These are phyloP conservation scores for Hypoxylon rubiginosum DNA, from an alignment of 2,329 filamentous ascomycete genomes.

Conservation along the genomic window DNA sequence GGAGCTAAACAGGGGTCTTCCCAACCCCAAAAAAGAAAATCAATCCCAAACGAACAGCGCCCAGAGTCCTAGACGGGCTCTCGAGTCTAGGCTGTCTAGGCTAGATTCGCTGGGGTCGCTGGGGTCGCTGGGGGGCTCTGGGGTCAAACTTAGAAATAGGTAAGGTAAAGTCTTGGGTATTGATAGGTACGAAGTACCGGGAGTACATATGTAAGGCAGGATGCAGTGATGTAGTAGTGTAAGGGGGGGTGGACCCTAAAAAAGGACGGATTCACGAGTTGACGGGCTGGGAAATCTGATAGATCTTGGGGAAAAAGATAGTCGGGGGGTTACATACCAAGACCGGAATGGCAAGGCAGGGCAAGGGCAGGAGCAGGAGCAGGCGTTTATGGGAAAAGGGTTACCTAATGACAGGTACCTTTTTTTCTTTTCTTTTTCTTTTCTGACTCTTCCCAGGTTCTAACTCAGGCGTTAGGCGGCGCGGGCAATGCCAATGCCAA, in stretches of 20 bases:
- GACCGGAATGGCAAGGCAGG: slow-evolving; percentile 36
- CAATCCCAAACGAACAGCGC: slow-evolving; percentile 38
- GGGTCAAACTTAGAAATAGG: slow-evolving; percentile 35
- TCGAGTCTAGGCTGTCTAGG: slow-evolving; percentile 16
- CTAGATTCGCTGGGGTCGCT: neutral
- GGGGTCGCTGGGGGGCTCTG: slow-evolving; percentile 6
- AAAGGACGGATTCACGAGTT: slow-evolving; percentile 38
- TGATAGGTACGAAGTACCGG: slow-evolving; percentile 6
- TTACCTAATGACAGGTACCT: slow-evolving; percentile 26
- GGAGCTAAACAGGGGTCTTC: slow-evolving; percentile 34
- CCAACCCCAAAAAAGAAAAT: slow-evolving; percentile 41
- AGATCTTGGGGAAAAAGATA: slow-evolving; percentile 42
- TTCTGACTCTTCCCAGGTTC: neutral
- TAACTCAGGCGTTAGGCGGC: slow-evolving; percentile 12
- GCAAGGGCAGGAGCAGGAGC: neutral
- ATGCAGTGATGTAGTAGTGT: slow-evolving; percentile 5
- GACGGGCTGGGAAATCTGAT: slow-evolving; percentile 39
- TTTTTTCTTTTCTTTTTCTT: slow-evolving; percentile 6
- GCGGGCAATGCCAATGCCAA: slow-evolving; percentile 30
- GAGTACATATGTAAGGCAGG: neutral
- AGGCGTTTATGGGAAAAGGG: slow-evolving; percentile 23
- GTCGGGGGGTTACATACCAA: slow-evolving; percentile 38
- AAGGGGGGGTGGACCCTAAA: slow-evolving; percentile 22
- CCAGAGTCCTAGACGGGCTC: slow-evolving; percentile 28
- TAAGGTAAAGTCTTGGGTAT: slow-evolving; percentile 4